Base-by-base conservation (phyloP, 768 basidiomycete species). In the Boletus subparvulus region DNA sequence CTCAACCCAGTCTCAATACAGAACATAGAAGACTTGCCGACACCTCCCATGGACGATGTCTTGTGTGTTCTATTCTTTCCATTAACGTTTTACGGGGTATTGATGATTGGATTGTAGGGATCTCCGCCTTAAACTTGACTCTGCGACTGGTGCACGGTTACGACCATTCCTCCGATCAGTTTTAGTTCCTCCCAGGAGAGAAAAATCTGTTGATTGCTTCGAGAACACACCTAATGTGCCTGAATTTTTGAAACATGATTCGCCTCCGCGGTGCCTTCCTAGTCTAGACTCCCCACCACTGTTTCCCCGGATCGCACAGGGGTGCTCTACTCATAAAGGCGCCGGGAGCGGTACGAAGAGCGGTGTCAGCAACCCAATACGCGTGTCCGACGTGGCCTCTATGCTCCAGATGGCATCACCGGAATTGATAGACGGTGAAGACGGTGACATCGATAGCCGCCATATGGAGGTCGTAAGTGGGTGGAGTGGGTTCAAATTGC, bases 401-500 rank as follows among this genome's bases (percentile, higher is more conserved):
- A 58, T 73, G 44, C 44, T 73, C 28, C 56, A 48, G 49, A 42
- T 24, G 37, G 65, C 67, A 11, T 65, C 66, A 36, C 59, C 56
- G 12, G 60, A 67, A 44, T 55, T 73, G 44, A 62, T 68, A 45
- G 71, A 76, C 41, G 73, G 79, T 47, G 71, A 76, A 36, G 78
- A 80, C 24, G 69, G 69, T 4, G 79, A 83, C 47, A 57, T 82
- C 7, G 71, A 77, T n/a, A 65, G 64, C 35, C 76, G 78, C 48
- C 81, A 83, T 65, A 79, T 90, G 76, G 71, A 78, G 10, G 63
- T 87, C 35, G 79, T 88, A 1, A 77, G 83, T 67, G 88, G 86
- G 30, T 86, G 86, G 85, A 68, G 88, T 88, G 64, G 43, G 80
- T 78, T 42, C 46, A 58, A 36, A 50, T 56, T 16, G 17, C 45